phyloP scores from a whole-genome alignment of 495 filamentous ascomycete species.

The Podospora tetraspora region DNA sequence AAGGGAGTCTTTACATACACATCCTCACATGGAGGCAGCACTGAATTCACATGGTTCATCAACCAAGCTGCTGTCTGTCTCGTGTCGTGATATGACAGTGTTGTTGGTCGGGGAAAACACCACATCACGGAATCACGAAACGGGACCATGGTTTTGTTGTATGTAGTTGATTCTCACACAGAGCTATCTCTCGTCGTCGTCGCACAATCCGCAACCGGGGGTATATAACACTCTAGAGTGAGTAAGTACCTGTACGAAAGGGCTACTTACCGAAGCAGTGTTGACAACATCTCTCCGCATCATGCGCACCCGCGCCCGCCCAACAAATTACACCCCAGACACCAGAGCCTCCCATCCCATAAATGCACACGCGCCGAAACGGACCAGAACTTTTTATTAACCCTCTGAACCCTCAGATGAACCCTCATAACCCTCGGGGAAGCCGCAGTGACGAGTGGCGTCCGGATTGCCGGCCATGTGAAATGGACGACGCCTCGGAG shows the following conservation, averaged over 20 bases:
- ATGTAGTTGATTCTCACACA: background rate
- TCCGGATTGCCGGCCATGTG: background rate
- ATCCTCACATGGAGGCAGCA: background rate
- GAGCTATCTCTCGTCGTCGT: conserved; percentile 12
- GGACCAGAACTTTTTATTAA: conserved; percentile 18
- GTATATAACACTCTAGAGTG: conserved; percentile 11
- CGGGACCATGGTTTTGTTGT: background rate
- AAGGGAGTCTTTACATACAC: background rate
- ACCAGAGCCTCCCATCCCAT: conserved; percentile 7
- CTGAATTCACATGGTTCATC: background rate
- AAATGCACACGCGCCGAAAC: conserved; percentile 10
- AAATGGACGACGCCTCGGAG: conserved; percentile 1
- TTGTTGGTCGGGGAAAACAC: background rate
- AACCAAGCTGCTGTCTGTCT: background rate
- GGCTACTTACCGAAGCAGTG: conserved; percentile 12
- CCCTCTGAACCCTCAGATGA: conserved; percentile 13
- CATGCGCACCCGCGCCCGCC: background rate
- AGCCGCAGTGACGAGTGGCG: conserved; percentile 8
- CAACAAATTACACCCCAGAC: background rate
- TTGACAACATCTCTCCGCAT: background rate
- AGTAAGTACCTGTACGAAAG: background rate
- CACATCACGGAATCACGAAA: background rate
- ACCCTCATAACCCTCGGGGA: conserved; percentile 27
- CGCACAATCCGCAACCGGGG: conserved; percentile 16
- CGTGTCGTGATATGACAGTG: background rate